Evolutionary conservation across 2,329 filamentous ascomycete genomes (phyloP).

Genomic region (Cytospora chrysosperma): DNA sequence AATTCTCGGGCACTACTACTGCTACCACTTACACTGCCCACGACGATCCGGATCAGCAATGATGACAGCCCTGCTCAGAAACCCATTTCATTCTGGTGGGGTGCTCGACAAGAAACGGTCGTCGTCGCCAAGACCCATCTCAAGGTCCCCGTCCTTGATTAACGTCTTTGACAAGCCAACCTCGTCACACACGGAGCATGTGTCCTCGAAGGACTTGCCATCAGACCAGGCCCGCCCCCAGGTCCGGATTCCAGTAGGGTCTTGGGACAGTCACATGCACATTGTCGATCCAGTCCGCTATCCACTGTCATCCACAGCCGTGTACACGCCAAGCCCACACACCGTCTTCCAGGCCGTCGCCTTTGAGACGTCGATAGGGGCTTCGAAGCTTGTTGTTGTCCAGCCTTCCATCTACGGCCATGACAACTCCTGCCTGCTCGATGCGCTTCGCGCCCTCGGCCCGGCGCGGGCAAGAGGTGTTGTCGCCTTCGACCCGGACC

Average conservation of each 20-base stretch:
- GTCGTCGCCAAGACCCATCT: constrained; percentile 3
- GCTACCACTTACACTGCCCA: background rate
- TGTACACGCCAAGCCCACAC: constrained; percentile 17
- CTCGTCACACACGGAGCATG: constrained; percentile 17
- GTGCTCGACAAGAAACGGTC: constrained; percentile 13
- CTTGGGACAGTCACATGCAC: constrained; percentile 34
- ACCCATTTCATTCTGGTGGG: constrained; percentile 11
- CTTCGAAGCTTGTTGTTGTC: constrained; percentile 30
- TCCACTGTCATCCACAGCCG: constrained; percentile 18
- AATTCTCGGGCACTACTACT: background rate
- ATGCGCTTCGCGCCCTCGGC: constrained; percentile 30
- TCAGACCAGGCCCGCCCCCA: background rate
- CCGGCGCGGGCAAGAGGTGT: constrained; percentile 30
- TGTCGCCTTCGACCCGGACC: constrained; percentile 31
- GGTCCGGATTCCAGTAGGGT: constrained; percentile 26
- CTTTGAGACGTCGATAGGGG: constrained; percentile 29
- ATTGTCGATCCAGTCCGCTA: constrained; percentile 28
- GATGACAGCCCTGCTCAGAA: constrained; percentile 21
- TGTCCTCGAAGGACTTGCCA: background rate
- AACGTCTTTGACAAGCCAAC: constrained; percentile 12
- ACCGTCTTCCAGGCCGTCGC: constrained; percentile 21
- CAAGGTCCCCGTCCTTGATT: constrained; percentile 6
- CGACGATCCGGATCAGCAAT: constrained; percentile 5
- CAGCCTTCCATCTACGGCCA: constrained; percentile 34
- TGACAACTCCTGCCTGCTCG: constrained; percentile 33